A percentile compares a stretch with the other conserved stretches of the same genome.
Evolutionary conservation across 495 filamentous ascomycete genomes (phyloP).

Genomic region (Hypoxylon lenormandii): DNA sequence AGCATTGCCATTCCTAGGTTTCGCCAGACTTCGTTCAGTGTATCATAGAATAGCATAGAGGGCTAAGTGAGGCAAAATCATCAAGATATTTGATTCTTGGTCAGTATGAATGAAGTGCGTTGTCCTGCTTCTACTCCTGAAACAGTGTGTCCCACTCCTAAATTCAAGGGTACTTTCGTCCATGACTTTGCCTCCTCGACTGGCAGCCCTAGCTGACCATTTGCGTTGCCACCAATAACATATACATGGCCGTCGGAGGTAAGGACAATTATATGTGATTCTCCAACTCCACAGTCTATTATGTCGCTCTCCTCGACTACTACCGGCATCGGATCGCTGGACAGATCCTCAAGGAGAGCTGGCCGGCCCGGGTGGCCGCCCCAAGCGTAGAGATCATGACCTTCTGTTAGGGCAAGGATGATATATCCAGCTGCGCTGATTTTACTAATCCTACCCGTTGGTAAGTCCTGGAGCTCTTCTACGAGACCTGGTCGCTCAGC

Average conservation of each 20-base stretch:
- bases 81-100: conserved; percentile 40
- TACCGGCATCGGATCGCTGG: conserved; percentile 50
- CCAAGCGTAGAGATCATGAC: conserved; percentile 74
- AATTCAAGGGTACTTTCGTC: conserved; percentile 52
- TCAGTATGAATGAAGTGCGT: conserved; percentile 60
- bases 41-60: conserved; percentile 61
- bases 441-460: conserved; percentile 64
- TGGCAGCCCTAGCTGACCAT: conserved; percentile 70
- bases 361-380: conserved; percentile 56
- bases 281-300: conserved; percentile 69
- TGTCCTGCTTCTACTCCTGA: conserved; percentile 60
- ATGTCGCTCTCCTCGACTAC: conserved; percentile 59
- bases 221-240: conserved; percentile 65
- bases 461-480: conserved; percentile 63
- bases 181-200: conserved; percentile 41
- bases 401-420: conserved; percentile 67
- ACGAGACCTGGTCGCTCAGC: conserved; percentile 59
- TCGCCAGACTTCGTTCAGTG: conserved; percentile 45
- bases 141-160: conserved; percentile 45
- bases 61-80: conserved; percentile 43
- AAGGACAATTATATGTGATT: conserved; percentile 68
- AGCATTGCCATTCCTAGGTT: conserved; percentile 46
- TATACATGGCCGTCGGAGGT: conserved; percentile 65
- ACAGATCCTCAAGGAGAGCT: conserved; percentile 41
- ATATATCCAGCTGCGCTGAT: conserved; percentile 68